These are phyloP conservation scores for Phytophthora sojae DNA, from an alignment of 352 stramenopile species.

Conservation along the genomic window DNA sequence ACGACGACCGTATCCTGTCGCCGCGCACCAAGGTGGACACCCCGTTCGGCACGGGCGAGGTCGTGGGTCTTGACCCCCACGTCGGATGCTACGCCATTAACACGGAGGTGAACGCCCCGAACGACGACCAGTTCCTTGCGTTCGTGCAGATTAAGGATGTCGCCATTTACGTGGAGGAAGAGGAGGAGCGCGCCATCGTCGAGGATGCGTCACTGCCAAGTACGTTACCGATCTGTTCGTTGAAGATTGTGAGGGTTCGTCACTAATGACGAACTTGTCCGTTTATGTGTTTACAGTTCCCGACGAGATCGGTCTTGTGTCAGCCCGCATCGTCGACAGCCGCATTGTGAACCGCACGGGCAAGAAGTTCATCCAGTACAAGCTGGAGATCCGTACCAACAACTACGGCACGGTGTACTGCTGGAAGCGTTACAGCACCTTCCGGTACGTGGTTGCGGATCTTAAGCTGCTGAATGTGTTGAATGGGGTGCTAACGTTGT, in stretches of 20 bases:
- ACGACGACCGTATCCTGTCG: conserved; percentile 88
- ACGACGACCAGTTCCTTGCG: conserved; percentile 83
- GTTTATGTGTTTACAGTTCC: conserved; percentile 55
- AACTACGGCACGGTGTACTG: conserved; percentile 91
- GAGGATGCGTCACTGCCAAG: conserved; percentile 80
- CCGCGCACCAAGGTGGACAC: conserved; percentile 87
- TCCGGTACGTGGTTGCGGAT: conserved; percentile 55
- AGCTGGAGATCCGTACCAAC: conserved; percentile 87
- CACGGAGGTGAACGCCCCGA: conserved; percentile 76
- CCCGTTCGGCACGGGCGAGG: conserved; percentile 82
- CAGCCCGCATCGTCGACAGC: conserved; percentile 85
- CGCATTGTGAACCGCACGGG: conserved; percentile 83
- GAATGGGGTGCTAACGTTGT: neutral
- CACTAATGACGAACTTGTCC: conserved; percentile 21
- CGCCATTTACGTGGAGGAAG: conserved; percentile 68
- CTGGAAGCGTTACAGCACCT: conserved; percentile 92
- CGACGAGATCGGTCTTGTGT: conserved; percentile 83
- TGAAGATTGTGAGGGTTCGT: conserved; percentile 19
- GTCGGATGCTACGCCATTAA: conserved; percentile 91
- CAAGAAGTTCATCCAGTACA: conserved; percentile 93
- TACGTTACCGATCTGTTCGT: conserved; percentile 46
- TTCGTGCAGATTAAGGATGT: conserved; percentile 89
- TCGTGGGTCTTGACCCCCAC: conserved; percentile 86
- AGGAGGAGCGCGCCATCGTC: conserved; percentile 82
- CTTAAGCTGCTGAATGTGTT: neutral